Evolutionary conservation across 108 stramenopile species (phyloP), one percentile per base, ranked within the genome.

Genomic region (Phaeodactylum tricornutum): DNA sequence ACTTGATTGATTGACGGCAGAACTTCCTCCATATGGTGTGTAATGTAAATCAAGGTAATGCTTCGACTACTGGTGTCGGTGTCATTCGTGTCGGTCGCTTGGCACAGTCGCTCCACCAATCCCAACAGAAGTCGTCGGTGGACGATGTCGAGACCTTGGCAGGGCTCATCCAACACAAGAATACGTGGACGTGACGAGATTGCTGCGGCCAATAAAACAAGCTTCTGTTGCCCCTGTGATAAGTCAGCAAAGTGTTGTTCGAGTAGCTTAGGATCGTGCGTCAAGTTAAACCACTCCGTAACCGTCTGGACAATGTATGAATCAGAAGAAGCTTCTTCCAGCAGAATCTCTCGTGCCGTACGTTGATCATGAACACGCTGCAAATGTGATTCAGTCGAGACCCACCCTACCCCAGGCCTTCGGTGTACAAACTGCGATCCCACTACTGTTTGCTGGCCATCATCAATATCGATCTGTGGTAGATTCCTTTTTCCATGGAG

Each of bases 141-240:
- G 33, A 70, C 43, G 4, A 56, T 25, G 53, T 88, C 87, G 29
- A 88, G 60, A 11, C 80, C 87, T 56, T 83, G 81, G 21, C 67
- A 70, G 0, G 77, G 77, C 62, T 88, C 87, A 43, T 84, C 87
- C 38, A 88, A 44, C 14, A 88, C 62, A 32, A 88, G 46, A 4
- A 88, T 52, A 15, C 50, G 46, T 17, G 87, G 87, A n/a, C 71
- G 51, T 19, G 47, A 53, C 6, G 80, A 74, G 19, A 88, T 39
- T 23, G 82, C 69, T 6, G 70, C 55, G 2, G 70, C 78, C 29
- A 88, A 54, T 29, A 88, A 69, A 1, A 75, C 57, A n/a, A 88
- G 15, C 43, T 81, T 81, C 66, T 88, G 87, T 51, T 88, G 50
- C 35, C 87, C 87, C 48, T 88, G 87, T n/a, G 79, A 81, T 19